Conservation (phyloP, 257 asterid species). For the Capsicum chinense region DNA sequence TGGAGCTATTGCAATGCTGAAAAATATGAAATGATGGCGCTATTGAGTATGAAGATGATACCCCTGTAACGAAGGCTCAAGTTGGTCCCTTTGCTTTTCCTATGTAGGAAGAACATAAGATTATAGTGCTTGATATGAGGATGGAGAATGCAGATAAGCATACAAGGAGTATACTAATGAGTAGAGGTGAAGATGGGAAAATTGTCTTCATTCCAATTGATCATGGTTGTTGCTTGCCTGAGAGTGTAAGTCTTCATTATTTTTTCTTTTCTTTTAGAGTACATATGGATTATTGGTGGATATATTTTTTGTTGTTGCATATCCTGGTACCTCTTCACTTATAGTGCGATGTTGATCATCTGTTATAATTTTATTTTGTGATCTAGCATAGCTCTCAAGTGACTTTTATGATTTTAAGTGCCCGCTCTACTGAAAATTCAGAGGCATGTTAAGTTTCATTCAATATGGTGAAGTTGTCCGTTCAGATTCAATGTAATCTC, state of each 20-base stretch:
- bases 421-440: not conserved
- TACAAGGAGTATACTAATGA: conserved; percentile 78
- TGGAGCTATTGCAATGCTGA: too few relatives aligned
- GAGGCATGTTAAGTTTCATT: not conserved
- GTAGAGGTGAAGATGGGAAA: conserved; percentile 68
- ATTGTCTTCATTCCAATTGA: conserved; percentile 79
- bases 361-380: not conserved
- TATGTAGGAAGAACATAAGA: conserved; percentile 80
- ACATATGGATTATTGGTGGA: not conserved
- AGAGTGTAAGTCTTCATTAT: conserved; percentile 60
- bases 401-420: not conserved
- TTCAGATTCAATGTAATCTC: too few relatives aligned
- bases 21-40: too few relatives aligned
- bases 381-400: not conserved
- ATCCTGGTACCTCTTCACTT: not conserved
- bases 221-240: conserved; percentile 97
- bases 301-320: not conserved
- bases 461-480: too few relatives aligned
- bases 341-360: not conserved
- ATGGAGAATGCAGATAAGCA: conserved; percentile 93
- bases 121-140: conserved; percentile 83
- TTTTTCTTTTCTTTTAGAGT: not conserved
- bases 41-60: too few relatives aligned
- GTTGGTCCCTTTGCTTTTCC: conserved; percentile 54
- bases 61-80: too few relatives aligned